Evolutionary conservation across 768 basidiomycete genomes (phyloP).

Genomic region (Mycena rebaudengoi): DNA sequence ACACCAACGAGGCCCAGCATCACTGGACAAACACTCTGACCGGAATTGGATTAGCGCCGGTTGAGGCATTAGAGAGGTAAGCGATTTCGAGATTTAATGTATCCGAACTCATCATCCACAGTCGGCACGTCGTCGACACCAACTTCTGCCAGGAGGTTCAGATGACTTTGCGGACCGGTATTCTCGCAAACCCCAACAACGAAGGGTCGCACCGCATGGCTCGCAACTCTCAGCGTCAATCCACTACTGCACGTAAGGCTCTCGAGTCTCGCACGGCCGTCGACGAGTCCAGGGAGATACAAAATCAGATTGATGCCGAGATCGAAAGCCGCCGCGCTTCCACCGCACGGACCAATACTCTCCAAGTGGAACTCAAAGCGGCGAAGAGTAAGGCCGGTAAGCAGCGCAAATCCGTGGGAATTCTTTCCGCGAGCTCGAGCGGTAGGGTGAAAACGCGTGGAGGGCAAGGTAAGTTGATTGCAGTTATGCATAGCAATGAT

Average conservation of each 20-base stretch:
- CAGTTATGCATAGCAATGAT: too few species aligned
- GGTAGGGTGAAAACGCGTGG: neutral
- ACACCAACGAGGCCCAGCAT: conserved; percentile 28
- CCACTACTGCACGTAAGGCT: neutral
- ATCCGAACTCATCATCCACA: too few species aligned
- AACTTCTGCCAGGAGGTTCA: neutral
- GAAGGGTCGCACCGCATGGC: neutral
- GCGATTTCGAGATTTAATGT: too few species aligned
- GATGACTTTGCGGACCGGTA: neutral
- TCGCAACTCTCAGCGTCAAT: neutral
- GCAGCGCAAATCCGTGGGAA: neutral
- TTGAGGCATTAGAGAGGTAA: conserved; percentile 19
- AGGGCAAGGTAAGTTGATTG: too few species aligned
- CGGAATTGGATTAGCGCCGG: conserved; percentile 21
- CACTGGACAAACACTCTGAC: conserved; percentile 29
- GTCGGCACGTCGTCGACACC: neutral
- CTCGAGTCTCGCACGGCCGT: neutral
- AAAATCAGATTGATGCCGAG: neutral
- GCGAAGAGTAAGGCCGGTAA: neutral
- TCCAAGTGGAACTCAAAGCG: neutral
- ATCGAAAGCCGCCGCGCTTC: neutral
- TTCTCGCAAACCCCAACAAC: neutral
- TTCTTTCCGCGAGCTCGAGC: neutral
- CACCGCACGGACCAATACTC: neutral
- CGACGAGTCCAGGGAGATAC: neutral